A percentile compares a stretch with the other conserved stretches of the same genome.
phyloP scores from a whole-genome alignment of 1,284 basidiomycete species.

The Sporisorium sorghi region DNA sequence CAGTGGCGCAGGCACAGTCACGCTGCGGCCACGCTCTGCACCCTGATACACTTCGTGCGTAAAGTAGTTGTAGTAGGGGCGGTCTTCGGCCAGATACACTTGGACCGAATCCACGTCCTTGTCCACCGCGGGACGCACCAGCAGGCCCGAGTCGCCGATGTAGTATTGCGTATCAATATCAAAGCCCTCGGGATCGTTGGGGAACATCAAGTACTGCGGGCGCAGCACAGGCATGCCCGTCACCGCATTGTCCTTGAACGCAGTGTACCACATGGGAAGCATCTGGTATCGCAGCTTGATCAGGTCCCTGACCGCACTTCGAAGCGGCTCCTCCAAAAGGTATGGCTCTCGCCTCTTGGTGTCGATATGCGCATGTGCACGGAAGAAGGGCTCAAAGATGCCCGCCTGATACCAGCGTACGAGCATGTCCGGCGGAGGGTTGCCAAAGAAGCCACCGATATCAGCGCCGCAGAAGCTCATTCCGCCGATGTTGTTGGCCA shows the following conservation, averaged over 20 bases:
- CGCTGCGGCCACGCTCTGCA: constrained; percentile 73
- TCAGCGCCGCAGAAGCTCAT: constrained; percentile 94
- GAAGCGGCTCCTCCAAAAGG: constrained; percentile 88
- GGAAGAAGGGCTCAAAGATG: constrained; percentile 95
- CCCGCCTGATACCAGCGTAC: constrained; percentile 98
- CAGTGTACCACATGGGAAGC: constrained; percentile 95
- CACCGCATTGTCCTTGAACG: constrained; percentile 75
- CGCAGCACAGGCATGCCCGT: constrained; percentile 64
- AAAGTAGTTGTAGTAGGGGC: constrained; percentile 98
- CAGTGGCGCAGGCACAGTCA: constrained; percentile 75
- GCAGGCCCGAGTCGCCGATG: constrained; percentile 85
- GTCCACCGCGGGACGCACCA: constrained; percentile 89
- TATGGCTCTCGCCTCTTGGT: constrained; percentile 97
- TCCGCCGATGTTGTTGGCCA: constrained; percentile 90
- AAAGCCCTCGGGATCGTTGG: constrained; percentile 85
- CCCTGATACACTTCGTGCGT: constrained; percentile 74
- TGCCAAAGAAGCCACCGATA: constrained; percentile 98
- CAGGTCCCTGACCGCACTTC: constrained; percentile 81
- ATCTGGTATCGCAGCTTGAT: constrained; percentile 87
- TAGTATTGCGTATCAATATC: constrained; percentile 94
- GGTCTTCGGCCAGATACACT: constrained; percentile 88
- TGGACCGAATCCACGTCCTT: constrained; percentile 79
- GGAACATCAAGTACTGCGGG: constrained; percentile 94
- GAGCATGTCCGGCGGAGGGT: constrained; percentile 92
- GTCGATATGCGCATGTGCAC: constrained; percentile 97